Evolutionary conservation across 129 eudicot species (phyloP).

Genomic region (Centaurea solstitialis): DNA sequence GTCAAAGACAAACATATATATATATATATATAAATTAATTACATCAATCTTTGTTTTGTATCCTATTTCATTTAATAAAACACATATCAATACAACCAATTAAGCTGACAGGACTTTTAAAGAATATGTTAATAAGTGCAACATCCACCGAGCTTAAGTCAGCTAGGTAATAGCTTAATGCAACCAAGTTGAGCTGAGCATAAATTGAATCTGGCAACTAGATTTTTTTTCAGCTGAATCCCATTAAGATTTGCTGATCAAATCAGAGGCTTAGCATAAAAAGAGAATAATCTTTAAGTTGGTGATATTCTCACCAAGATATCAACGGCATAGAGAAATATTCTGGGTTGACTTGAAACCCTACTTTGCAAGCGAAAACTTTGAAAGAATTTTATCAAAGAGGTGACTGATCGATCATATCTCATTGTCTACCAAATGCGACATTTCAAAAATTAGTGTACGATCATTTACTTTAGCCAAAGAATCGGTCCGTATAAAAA

Average conservation of each 20-base stretch:
- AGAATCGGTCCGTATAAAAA: slow-evolving; percentile 16
- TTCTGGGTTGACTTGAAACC: slow-evolving; percentile 12
- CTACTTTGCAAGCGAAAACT: slow-evolving; percentile 1
- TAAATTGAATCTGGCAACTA: background rate
- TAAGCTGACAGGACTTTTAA: slow-evolving; percentile 12
- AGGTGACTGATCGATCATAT: background rate
- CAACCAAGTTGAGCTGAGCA: background rate
- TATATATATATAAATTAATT: background rate
- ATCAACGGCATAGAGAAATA: background rate
- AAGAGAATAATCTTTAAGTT: background rate
- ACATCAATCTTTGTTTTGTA: background rate
- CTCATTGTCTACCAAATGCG: background rate
- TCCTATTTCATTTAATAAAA: slow-evolving; percentile 4
- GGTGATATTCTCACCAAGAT: background rate
- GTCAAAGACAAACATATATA: slow-evolving; percentile 33
- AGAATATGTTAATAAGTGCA: background rate
- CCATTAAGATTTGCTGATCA: background rate
- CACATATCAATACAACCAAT: slow-evolving; percentile 4
- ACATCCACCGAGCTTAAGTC: slow-evolving; percentile 14
- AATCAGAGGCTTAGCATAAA: background rate
- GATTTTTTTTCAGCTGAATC: background rate
- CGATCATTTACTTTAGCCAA: slow-evolving; percentile 16
- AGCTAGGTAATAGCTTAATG: background rate
- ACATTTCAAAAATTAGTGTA: background rate
- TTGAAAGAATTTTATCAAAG: background rate